phyloP scores from a whole-genome alignment of 345 rosid species.

The Euphorbia lathyris region DNA sequence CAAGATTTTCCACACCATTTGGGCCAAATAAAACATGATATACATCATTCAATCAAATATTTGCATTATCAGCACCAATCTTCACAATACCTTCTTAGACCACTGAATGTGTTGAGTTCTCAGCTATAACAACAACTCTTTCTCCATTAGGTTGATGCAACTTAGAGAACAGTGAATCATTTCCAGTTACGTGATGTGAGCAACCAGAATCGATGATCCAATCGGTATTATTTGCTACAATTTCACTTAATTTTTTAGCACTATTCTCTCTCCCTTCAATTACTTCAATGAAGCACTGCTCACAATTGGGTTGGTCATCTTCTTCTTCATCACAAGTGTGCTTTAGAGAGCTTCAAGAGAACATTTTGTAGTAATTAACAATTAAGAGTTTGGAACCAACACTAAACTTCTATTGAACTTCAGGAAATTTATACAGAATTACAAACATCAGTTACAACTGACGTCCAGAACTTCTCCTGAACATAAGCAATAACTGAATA shows the following conservation, averaged over 20 bases:
- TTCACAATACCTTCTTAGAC: no score
- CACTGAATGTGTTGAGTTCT: neutral
- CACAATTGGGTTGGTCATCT: neutral
- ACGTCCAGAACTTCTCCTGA: no score
- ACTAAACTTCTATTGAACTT: no score
- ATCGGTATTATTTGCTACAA: no score
- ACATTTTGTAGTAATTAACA: no score
- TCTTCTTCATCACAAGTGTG: neutral
- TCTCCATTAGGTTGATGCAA: neutral
- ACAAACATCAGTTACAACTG: no score
- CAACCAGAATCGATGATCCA: neutral
- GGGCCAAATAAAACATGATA: slow-evolving; percentile 20
- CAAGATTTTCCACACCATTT: slow-evolving; percentile 11
- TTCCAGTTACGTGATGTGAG: neutral
- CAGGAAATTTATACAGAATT: no score
- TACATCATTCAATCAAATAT: neutral
- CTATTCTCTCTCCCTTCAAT: no score
- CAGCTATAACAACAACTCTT: neutral
- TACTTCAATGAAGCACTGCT: neutral
- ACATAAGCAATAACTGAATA: no score
- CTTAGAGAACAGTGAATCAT: neutral
- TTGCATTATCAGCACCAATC: no score
- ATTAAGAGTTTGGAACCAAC: no score
- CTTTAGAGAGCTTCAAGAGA: neutral
- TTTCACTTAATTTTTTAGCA: no score